phyloP scores from a whole-genome alignment of 805 yeast genomes.

The Schwanniomyces vanrijiae region DNA sequence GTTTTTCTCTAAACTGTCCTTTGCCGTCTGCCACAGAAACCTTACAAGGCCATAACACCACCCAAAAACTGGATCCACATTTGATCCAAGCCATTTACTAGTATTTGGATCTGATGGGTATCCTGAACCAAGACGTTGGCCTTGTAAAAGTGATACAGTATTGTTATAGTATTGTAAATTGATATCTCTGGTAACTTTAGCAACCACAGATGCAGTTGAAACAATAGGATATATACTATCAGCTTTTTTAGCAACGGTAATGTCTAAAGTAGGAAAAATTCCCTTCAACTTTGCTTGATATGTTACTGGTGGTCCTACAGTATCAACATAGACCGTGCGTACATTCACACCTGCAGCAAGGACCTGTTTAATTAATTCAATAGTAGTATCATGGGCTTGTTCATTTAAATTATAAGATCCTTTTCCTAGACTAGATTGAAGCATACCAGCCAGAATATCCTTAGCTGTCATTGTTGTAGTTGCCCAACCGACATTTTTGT shows the following conservation, averaged over 20 bases:
- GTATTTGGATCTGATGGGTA: constrained; percentile 94
- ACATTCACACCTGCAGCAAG: constrained; percentile 62
- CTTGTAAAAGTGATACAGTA: constrained; percentile 26
- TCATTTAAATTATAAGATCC: constrained; percentile 78
- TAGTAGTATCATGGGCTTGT: constrained; percentile 96
- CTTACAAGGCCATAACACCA: constrained; percentile 76
- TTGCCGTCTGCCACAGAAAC: constrained; percentile 93
- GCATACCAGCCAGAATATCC: constrained; percentile 89
- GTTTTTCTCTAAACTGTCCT: constrained; percentile 60
- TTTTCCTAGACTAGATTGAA: constrained; percentile 47
- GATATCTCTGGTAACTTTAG: constrained; percentile 91
- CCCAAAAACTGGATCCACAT: constrained; percentile 75
- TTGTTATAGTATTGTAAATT: constrained; percentile 41
- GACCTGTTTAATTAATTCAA: constrained; percentile 67
- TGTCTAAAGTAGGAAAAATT: constrained; percentile 65
- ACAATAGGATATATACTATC: constrained; percentile 91
- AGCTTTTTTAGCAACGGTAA: constrained; percentile 92
- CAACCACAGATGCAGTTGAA: constrained; percentile 92
- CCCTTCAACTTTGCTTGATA: constrained; percentile 74
- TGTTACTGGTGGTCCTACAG: constrained; percentile 91
- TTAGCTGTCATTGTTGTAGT: constrained; percentile 81
- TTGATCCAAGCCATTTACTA: constrained; percentile 63
- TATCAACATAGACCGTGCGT: constrained; percentile 81
- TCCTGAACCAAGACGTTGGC: constrained; percentile 73
- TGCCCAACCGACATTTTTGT: constrained; percentile 77